Conservation (phyloP, 176 grass and related monocot species). For the Musa schizocarpa region DNA sequence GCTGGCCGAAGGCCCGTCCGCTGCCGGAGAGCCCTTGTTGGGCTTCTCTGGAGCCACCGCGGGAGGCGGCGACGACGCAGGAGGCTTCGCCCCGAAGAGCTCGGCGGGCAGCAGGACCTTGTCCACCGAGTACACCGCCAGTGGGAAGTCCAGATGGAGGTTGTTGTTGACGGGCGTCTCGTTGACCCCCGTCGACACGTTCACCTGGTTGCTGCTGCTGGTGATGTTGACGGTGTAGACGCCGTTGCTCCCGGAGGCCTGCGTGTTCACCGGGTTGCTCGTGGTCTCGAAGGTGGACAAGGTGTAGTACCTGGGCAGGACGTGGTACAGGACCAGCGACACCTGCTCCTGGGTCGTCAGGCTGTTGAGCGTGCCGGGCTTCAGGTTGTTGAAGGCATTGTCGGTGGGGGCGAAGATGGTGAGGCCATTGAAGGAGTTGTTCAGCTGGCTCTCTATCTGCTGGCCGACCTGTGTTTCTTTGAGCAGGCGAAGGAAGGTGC, state of each 20-base stretch:
- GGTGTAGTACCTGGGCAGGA: constrained; percentile 52
- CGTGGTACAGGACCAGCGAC: constrained; percentile 42
- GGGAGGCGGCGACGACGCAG: not conserved
- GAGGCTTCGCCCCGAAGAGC: constrained; percentile 5
- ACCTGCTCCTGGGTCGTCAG: constrained; percentile 36
- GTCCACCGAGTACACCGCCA: constrained; percentile 4
- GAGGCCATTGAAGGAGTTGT: not conserved
- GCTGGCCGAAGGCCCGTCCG: not conserved
- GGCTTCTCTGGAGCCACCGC: not conserved
- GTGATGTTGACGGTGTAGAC: constrained; percentile 50
- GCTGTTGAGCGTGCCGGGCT: constrained; percentile 17
- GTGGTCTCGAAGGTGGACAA: constrained; percentile 35
- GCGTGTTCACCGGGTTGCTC: constrained; percentile 62
- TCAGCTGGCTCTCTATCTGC: constrained; percentile 3
- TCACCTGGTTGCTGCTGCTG: constrained; percentile 32
- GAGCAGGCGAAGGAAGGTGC: not conserved
- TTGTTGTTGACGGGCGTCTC: constrained; percentile 7
- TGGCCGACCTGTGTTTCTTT: not conserved
- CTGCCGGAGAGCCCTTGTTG: not conserved
- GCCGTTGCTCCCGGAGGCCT: constrained; percentile 47
- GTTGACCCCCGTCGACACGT: constrained; percentile 7
- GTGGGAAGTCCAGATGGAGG: not conserved
- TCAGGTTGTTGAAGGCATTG: not conserved
- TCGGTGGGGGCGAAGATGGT: constrained; percentile 3
- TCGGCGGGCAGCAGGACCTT: not conserved